phyloP scores from a whole-genome alignment of 495 filamentous ascomycete genomes.

The Achaetomiella virescens region DNA sequence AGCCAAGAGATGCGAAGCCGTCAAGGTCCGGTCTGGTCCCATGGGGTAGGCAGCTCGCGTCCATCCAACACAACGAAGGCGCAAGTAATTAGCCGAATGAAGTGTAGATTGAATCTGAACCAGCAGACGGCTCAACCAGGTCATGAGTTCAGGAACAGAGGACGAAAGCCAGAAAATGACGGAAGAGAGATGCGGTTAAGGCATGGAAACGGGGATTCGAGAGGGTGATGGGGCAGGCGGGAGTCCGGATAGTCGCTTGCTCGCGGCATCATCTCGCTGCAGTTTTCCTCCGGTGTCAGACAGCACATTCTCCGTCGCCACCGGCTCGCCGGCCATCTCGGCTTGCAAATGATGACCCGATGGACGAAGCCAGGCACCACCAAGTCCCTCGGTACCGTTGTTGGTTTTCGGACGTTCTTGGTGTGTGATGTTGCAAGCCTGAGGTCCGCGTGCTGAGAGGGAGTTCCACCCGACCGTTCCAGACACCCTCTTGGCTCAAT shows the following conservation, averaged over 20 bases:
- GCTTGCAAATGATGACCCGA: slow-evolving; percentile 16
- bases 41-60: slow-evolving; percentile 12
- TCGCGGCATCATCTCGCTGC: slow-evolving; percentile 8
- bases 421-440: slow-evolving; percentile 13
- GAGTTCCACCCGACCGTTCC: not conserved
- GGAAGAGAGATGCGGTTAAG: not conserved
- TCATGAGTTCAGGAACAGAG: slow-evolving; percentile 20
- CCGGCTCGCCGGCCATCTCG: slow-evolving; percentile 7
- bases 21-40: slow-evolving; percentile 6
- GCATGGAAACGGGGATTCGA: not conserved
- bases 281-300: not conserved
- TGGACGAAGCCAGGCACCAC: slow-evolving; percentile 12
- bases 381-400: slow-evolving; percentile 4
- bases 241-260: slow-evolving; percentile 8
- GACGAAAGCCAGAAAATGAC: slow-evolving; percentile 11
- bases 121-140: slow-evolving; percentile 24
- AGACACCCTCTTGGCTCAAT: not conserved
- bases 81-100: slow-evolving; percentile 31
- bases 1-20: slow-evolving; percentile 17
- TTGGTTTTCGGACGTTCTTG: slow-evolving; percentile 5
- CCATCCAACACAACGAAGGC: slow-evolving; percentile 20
- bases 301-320: not conserved
- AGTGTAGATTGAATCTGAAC: slow-evolving; percentile 24
- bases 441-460: slow-evolving; percentile 3
- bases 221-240: not conserved